Evolutionary conservation across 176 grass and related monocot species (phyloP), one percentile per base, ranked within the genome.

Genomic region (Chloris gayana): DNA sequence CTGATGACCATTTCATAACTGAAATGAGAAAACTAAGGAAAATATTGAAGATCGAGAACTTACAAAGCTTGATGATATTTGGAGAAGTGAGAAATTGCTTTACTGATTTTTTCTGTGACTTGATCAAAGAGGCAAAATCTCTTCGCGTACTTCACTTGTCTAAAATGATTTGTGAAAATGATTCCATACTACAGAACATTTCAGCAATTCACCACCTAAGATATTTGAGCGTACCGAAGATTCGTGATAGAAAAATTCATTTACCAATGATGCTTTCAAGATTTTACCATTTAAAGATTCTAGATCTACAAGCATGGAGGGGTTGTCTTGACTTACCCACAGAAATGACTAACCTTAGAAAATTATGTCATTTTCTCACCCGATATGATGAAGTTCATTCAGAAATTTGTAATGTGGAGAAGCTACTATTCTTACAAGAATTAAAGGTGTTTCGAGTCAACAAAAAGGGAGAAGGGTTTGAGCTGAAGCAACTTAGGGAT

Each of bases 201-300:
- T n/a, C n/a, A n/a, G n/a, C n/a, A n/a, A n/a, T n/a, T n/a, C n/a
- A n/a, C n/a, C 82, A 76, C 58, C 82, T 85, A 47, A 62, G 62
- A 6, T 70, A 85, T 4, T 22, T 85, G 14, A 11, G 45, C 9
- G 31, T 84, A 0, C 39, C 13, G 15, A 26, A 6, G 19, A 0
- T 0, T 4, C 0, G 15, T 2, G 0, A 7, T 4, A 11, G 3
- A 4, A 0, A 31, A 19, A 14, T 11, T 24, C 6, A 0, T 21
- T 0, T 0, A 17, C 49, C 49, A 3, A 10, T 19, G 1, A 24
- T 53, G 1, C 5, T 2, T 4, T 54, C 30, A 7, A 54, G 47
- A 21, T n/a, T 73, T 35, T 54, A 73, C 11, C 70, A 56, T 11
- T 11, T 73, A 8, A 22, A 0, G 17, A 29, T 53, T 27, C 4